These are phyloP conservation scores for Macadamia tetraphylla DNA, from an alignment of 164 flowering plant species.

Conservation along the genomic window DNA sequence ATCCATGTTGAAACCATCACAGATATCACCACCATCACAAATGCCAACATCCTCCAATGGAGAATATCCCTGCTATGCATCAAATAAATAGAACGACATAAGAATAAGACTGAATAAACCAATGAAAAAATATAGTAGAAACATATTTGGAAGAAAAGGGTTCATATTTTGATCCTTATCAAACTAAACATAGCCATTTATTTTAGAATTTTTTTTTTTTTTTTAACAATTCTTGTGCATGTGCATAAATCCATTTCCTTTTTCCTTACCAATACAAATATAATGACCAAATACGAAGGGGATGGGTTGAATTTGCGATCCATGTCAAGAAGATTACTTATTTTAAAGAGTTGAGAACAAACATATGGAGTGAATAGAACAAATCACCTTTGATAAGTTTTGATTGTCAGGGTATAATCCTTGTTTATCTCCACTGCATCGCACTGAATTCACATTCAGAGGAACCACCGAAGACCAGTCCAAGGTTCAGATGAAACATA, in stretches of 20 bases:
- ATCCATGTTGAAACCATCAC: conserved; percentile 37
- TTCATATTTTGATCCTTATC: neutral
- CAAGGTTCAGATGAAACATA: conserved; percentile 31
- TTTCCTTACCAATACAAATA: too few species aligned
- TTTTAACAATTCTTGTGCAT: too few species aligned
- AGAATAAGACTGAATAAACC: neutral
- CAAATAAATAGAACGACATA: neutral
- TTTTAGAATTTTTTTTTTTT: too few species aligned
- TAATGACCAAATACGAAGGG: too few species aligned
- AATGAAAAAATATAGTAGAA: neutral
- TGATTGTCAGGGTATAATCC: conserved; percentile 20
- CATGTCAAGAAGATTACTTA: neutral
- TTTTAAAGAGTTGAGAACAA: neutral
- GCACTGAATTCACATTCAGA: conserved; percentile 13
- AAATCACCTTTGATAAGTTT: conserved; percentile 30
- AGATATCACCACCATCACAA: conserved; percentile 28
- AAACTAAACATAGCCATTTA: neutral
- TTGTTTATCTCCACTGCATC: conserved; percentile 26
- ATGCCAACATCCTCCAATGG: conserved; percentile 29
- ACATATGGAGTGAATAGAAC: neutral
- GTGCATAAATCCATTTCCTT: too few species aligned
- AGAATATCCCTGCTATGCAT: conserved; percentile 27
- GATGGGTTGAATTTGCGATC: neutral
- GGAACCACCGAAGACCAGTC: conserved; percentile 23
- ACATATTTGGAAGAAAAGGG: neutral